A percentile compares a stretch with the other conserved stretches of the same genome.
These are phyloP conservation scores for Spiromastix sp. DNA, from an alignment of 2,329 filamentous ascomycete genomes.

Conservation along the genomic window DNA sequence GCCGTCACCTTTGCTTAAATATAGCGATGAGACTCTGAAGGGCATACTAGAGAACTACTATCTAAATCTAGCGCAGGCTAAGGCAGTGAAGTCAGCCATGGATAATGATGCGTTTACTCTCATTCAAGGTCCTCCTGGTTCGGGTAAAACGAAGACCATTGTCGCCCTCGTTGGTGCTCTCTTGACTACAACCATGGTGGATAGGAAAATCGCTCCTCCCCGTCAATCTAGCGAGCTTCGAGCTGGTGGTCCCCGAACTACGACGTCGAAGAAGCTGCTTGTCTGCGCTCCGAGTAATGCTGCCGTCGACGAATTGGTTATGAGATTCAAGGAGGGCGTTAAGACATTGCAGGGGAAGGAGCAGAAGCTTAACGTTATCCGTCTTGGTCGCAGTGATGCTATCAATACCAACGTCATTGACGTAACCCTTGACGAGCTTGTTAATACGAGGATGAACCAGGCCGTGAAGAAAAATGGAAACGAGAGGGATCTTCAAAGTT, in stretches of 20 bases:
- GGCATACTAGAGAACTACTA: slow-evolving; percentile 65
- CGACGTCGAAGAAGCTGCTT: slow-evolving; percentile 66
- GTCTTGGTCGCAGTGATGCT: slow-evolving; percentile 80
- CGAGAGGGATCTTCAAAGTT: slow-evolving; percentile 47
- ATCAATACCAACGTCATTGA: slow-evolving; percentile 84
- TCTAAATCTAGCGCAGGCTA: slow-evolving; percentile 80
- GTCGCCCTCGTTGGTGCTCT: slow-evolving; percentile 89
- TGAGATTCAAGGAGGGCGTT: slow-evolving; percentile 80
- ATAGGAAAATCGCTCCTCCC: slow-evolving; percentile 38
- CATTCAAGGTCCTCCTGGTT: slow-evolving; percentile 91
- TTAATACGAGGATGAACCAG: slow-evolving; percentile 57
- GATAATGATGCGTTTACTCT: slow-evolving; percentile 97
- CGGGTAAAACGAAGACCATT: slow-evolving; percentile 97
- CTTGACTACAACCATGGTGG: slow-evolving; percentile 49
- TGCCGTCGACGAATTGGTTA: slow-evolving; percentile 89
- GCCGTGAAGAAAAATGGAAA: slow-evolving; percentile 34
- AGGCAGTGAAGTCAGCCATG: slow-evolving; percentile 80
- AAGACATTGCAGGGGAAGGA: slow-evolving; percentile 62
- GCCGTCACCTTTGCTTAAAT: slow-evolving; percentile 78
- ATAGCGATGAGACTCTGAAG: slow-evolving; percentile 61
- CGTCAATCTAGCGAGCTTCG: slow-evolving; percentile 28
- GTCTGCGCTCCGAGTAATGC: slow-evolving; percentile 98
- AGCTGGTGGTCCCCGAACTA: slow-evolving; percentile 24
- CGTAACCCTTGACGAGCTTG: slow-evolving; percentile 86
- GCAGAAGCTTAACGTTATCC: slow-evolving; percentile 75